phyloP scores from a whole-genome alignment of 139 green algal species.

The Chlorella sp. region DNA sequence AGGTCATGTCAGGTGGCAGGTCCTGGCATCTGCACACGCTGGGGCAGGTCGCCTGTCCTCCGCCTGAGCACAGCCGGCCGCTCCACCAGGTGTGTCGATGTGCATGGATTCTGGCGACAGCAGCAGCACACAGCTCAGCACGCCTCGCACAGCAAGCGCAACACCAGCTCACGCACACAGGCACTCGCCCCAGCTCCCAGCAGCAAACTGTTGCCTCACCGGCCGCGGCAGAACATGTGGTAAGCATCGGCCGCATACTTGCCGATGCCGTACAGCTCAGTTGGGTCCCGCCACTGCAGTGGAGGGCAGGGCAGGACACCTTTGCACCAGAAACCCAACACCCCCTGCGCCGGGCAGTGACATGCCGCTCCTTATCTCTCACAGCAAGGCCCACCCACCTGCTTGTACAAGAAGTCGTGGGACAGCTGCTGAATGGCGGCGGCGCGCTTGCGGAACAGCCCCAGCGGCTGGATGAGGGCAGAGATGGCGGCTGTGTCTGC shows the following conservation, averaged over 20 bases:
- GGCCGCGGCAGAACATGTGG: slow-evolving; percentile 89
- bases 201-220: slow-evolving; percentile 52
- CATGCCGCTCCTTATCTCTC: no score
- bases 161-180: background rate
- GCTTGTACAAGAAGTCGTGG: slow-evolving; percentile 78
- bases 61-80: no score
- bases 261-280: slow-evolving; percentile 85
- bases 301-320: background rate
- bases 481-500: slow-evolving; percentile 34
- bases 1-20: no score
- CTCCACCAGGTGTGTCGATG: no score
- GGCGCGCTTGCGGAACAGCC: slow-evolving; percentile 84
- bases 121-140: no score
- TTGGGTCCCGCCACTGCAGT: slow-evolving; percentile 80
- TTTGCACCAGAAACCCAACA: no score
- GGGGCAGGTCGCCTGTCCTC: background rate
- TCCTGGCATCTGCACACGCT: background rate
- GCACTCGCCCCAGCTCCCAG: background rate
- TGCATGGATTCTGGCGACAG: no score
- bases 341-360: no score
- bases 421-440: slow-evolving; percentile 79
- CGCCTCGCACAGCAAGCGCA: no score
- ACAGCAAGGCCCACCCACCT: slow-evolving; percentile 54
- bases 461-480: slow-evolving; percentile 83
- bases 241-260: slow-evolving; percentile 93